These are phyloP conservation scores for Phytophthora cajani DNA, from an alignment of 352 stramenopile species.

Conservation along the genomic window DNA sequence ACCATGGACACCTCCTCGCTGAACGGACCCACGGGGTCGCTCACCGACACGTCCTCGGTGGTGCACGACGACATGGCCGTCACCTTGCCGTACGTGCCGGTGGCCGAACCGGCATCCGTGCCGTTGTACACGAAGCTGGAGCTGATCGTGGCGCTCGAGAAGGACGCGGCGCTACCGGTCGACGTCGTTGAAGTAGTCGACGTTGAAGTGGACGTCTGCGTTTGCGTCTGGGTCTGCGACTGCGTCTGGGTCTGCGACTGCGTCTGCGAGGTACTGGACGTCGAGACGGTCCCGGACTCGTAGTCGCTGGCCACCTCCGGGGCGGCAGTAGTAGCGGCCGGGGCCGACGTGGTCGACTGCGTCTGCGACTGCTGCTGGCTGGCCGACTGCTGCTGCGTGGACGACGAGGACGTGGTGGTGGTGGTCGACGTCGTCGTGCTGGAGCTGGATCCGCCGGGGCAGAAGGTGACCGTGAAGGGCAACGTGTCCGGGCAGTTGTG, in stretches of 20 bases:
- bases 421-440: neutral
- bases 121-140: slow-evolving; percentile 51
- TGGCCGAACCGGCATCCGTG: slow-evolving; percentile 38
- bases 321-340: slow-evolving; percentile 16
- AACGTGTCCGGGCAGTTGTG: slow-evolving; percentile 48
- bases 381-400: slow-evolving; percentile 8
- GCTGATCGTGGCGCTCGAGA: slow-evolving; percentile 42
- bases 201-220: slow-evolving; percentile 13
- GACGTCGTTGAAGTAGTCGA: slow-evolving; percentile 8
- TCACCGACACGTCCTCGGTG: slow-evolving; percentile 42
- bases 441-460: slow-evolving; percentile 32
- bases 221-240: slow-evolving; percentile 11
- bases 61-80: slow-evolving; percentile 42
- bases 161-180: slow-evolving; percentile 33
- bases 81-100: slow-evolving; percentile 54
- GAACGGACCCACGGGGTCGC: slow-evolving; percentile 49
- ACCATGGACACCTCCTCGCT: slow-evolving; percentile 61
- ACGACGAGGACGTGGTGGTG: slow-evolving; percentile 17
- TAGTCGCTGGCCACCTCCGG: slow-evolving; percentile 38
- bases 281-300: slow-evolving; percentile 25
- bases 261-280: slow-evolving; percentile 16
- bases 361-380: neutral
- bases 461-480: slow-evolving; percentile 57
- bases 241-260: slow-evolving; percentile 5
- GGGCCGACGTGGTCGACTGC: slow-evolving; percentile 20